These are phyloP conservation scores for Mycena maculata DNA, from an alignment of 768 basidiomycete species.

Conservation along the genomic window DNA sequence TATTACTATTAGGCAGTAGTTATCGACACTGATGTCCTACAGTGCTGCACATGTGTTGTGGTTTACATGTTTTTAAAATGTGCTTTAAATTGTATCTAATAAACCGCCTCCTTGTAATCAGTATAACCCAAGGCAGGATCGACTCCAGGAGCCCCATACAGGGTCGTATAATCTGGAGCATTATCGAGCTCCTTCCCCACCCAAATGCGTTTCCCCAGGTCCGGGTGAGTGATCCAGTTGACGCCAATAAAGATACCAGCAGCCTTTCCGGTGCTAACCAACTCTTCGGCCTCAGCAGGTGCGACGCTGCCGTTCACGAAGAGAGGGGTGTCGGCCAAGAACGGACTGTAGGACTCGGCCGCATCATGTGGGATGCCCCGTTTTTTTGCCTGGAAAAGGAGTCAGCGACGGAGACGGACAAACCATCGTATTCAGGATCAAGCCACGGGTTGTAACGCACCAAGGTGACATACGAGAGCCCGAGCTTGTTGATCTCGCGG, in stretches of 20 bases:
- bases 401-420: too few relatives aligned
- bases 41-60: too few relatives aligned
- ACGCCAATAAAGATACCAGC: slow-evolving; percentile 52
- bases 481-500: slow-evolving; percentile 25
- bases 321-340: slow-evolving; percentile 50
- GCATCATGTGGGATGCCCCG: slow-evolving; percentile 55
- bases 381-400: slow-evolving; percentile 41
- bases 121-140: too few relatives aligned
- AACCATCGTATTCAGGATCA: slow-evolving; percentile 48
- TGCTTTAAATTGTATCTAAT: too few relatives aligned
- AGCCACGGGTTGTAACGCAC: slow-evolving; percentile 39
- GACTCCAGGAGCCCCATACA: too few relatives aligned
- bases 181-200: slow-evolving; percentile 51
- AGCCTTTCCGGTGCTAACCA: slow-evolving; percentile 47
- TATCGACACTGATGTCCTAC: too few relatives aligned
- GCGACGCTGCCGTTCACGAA: slow-evolving; percentile 51
- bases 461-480: slow-evolving; percentile 46
- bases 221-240: slow-evolving; percentile 52
- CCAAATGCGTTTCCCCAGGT: slow-evolving; percentile 50
- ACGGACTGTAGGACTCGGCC: slow-evolving; percentile 47
- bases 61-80: too few relatives aligned
- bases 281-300: slow-evolving; percentile 49
- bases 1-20: too few relatives aligned
- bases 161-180: slow-evolving; percentile 30
- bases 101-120: too few relatives aligned